Evolutionary conservation across 441 rosid genomes (phyloP).

Genomic region (Capsella rubella): DNA sequence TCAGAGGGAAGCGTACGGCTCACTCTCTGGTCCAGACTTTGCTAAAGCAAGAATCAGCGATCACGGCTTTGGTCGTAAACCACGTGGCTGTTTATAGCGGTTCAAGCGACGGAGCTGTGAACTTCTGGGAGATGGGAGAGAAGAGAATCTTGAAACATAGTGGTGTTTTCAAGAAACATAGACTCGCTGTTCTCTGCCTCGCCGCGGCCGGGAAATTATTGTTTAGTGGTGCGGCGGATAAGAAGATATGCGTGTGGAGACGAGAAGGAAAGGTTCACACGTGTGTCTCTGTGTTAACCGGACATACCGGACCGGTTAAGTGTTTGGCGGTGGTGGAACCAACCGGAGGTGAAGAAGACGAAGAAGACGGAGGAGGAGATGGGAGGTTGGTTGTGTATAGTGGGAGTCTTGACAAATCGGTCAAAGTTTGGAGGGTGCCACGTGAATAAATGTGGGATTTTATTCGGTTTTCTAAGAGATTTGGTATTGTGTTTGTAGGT

Average conservation of each 20-base stretch:
- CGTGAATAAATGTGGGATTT: conserved; percentile 22
- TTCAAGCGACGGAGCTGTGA: conserved; percentile 89
- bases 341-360: conserved; percentile 56
- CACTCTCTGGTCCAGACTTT: conserved; percentile 62
- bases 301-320: conserved; percentile 92
- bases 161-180: conserved; percentile 79
- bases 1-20: conserved; percentile 52
- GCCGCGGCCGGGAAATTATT: conserved; percentile 65
- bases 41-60: conserved; percentile 78
- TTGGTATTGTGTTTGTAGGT: conserved; percentile 18
- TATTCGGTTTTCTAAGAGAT: not conserved
- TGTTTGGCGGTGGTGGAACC: conserved; percentile 75
- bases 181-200: conserved; percentile 82
- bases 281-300: conserved; percentile 81
- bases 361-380: conserved; percentile 58
- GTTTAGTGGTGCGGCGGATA: conserved; percentile 93
- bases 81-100: conserved; percentile 69
- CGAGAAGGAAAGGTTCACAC: conserved; percentile 67
- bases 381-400: conserved; percentile 76
- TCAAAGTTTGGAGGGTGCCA: conserved; percentile 93
- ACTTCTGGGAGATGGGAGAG: conserved; percentile 72
- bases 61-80: conserved; percentile 63
- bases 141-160: conserved; percentile 62
- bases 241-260: conserved; percentile 86
- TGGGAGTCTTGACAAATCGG: conserved; percentile 92